Conservation (phyloP, 2,329 filamentous ascomycete species). For the Phoma sp. region DNA sequence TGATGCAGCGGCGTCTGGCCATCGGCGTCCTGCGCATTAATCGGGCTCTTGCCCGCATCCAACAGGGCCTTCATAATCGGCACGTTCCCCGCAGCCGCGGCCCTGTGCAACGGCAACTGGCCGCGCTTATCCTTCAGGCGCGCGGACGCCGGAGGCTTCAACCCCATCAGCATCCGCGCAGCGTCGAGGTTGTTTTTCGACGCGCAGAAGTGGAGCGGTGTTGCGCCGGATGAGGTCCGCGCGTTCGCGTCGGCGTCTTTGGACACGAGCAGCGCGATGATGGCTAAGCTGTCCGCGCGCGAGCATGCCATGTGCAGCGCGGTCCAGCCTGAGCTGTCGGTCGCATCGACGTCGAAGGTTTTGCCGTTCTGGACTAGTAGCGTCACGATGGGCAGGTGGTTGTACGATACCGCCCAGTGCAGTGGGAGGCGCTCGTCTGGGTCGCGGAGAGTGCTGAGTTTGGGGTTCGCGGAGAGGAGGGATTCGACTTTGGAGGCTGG, state of each 20-base stretch:
- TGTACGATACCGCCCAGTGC: conserved; percentile 92
- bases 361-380: conserved; percentile 69
- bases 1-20: conserved; percentile 93
- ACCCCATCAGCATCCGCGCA: conserved; percentile 75
- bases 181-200: conserved; percentile 88
- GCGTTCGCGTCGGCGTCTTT: conserved; percentile 75
- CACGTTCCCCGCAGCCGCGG: conserved; percentile 86
- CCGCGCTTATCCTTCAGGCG: conserved; percentile 82
- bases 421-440: conserved; percentile 88
- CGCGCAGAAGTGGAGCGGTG: conserved; percentile 86
- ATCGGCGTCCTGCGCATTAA: conserved; percentile 81
- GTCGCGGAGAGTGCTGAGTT: conserved; percentile 74
- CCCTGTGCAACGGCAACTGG: conserved; percentile 90
- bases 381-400: conserved; percentile 75
- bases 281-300: conserved; percentile 71
- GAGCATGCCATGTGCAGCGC: conserved; percentile 82
- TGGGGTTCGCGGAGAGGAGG: conserved; percentile 77
- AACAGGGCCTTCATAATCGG: conserved; percentile 84
- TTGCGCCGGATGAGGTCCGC: conserved; percentile 75
- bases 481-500: conserved; percentile 75
- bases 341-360: conserved; percentile 81
- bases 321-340: conserved; percentile 83
- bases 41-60: conserved; percentile 75
- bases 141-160: conserved; percentile 70
- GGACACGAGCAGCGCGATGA: conserved; percentile 70